phyloP scores from a whole-genome alignment of 495 filamentous ascomycete genomes.

The Diplogelasinospora grovesii region DNA sequence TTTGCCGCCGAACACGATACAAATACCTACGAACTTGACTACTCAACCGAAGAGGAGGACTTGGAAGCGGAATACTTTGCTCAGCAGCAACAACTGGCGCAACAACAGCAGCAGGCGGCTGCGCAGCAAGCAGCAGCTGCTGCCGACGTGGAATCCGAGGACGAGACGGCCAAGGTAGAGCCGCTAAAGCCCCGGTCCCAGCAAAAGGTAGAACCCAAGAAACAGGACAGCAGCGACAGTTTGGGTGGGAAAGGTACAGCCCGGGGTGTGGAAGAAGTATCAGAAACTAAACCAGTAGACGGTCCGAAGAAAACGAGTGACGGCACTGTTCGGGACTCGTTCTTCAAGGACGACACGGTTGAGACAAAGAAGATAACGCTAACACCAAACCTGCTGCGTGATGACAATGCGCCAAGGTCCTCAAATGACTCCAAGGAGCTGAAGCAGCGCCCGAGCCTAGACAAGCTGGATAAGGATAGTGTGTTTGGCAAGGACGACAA shows the following conservation, averaged over 20 bases:
- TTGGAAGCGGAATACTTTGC: constrained; percentile 23
- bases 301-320: constrained; percentile 65
- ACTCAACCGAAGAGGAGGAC: constrained; percentile 82
- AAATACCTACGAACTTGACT: constrained; percentile 87
- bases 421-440: constrained; percentile 61
- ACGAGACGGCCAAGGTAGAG: constrained; percentile 45
- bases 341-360: constrained; percentile 92
- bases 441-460: constrained; percentile 43
- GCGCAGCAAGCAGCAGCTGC: constrained; percentile 22
- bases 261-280: constrained; percentile 57
- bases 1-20: too few species aligned
- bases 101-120: constrained; percentile 23
- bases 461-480: constrained; percentile 50
- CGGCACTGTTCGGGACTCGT: constrained; percentile 81
- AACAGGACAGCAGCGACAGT: constrained; percentile 26
- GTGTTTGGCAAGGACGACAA: constrained; percentile 42
- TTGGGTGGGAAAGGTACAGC: constrained; percentile 16
- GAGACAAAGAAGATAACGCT: constrained; percentile 97
- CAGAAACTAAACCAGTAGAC: constrained; percentile 47
- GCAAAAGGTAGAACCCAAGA: constrained; percentile 40
- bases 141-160: constrained; percentile 29
- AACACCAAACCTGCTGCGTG: constrained; percentile 88
- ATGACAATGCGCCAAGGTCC: constrained; percentile 58
- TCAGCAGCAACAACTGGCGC: constrained; percentile 35
- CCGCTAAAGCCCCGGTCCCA: constrained; percentile 36